Conservation (phyloP, 805 yeast species). For the Vanderwaltozyma polyspora region DNA sequence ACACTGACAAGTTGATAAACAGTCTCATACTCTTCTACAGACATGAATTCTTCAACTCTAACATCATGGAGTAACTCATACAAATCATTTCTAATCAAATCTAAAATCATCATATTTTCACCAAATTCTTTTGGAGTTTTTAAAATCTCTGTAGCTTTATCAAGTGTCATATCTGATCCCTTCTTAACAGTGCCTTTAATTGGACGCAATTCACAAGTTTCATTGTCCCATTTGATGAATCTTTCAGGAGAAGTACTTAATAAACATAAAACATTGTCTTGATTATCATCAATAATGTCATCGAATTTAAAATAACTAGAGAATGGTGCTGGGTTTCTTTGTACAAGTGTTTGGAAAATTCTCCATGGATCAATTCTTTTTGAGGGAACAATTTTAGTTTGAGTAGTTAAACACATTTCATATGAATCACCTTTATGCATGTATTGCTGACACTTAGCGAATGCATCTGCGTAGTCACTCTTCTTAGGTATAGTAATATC, state of each 20-base stretch:
- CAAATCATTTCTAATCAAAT: slow-evolving; percentile 84
- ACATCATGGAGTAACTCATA: slow-evolving; percentile 57
- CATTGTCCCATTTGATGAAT: slow-evolving; percentile 65
- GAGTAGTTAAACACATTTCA: slow-evolving; percentile 82
- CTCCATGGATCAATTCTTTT: slow-evolving; percentile 53
- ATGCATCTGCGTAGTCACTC: slow-evolving; percentile 41
- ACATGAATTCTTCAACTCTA: slow-evolving; percentile 67
- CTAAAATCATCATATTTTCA: slow-evolving; percentile 94
- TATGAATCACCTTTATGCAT: slow-evolving; percentile 80
- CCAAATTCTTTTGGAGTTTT: slow-evolving; percentile 88
- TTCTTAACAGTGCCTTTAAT: slow-evolving; percentile 92
- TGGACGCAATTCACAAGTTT: slow-evolving; percentile 72
- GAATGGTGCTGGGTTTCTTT: slow-evolving; percentile 84
- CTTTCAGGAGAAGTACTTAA: slow-evolving; percentile 93
- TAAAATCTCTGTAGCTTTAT: slow-evolving; percentile 50
- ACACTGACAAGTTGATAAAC: slow-evolving; percentile 89
- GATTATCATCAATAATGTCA: slow-evolving; percentile 33
- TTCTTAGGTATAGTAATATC: slow-evolving; percentile 40
- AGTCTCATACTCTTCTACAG: slow-evolving; percentile 83
- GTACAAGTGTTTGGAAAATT: slow-evolving; percentile 59
- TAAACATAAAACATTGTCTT: slow-evolving; percentile 36
- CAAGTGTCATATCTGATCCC: slow-evolving; percentile 39
- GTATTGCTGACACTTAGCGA: slow-evolving; percentile 52
- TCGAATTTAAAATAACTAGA: slow-evolving; percentile 64
- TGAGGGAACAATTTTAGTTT: slow-evolving; percentile 49